A percentile compares a stretch with the other conserved stretches of the same genome.
These are phyloP conservation scores for Phytophthora hybrid DNA, from an alignment of 352 stramenopile species.

Conservation along the genomic window DNA sequence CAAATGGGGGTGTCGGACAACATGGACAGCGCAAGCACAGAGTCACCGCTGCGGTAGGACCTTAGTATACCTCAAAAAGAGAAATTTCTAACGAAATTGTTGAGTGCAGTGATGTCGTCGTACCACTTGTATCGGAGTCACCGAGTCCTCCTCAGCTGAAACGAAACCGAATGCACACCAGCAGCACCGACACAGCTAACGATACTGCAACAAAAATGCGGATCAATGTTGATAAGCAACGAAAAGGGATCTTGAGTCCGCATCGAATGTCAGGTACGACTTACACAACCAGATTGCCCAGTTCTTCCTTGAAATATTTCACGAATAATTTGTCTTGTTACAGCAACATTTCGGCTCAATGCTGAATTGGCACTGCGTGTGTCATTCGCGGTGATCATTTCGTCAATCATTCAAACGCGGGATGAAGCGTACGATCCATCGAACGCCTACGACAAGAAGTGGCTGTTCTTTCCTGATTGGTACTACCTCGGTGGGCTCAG, in stretches of 20 bases:
- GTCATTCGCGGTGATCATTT: conserved; percentile 63
- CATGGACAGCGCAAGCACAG: neutral
- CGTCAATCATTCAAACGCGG: conserved; percentile 66
- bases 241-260: conserved; percentile 32
- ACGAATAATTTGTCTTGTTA: neutral
- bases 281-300: neutral
- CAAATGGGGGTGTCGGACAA: neutral
- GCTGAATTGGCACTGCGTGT: conserved; percentile 60
- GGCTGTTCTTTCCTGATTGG: conserved; percentile 69
- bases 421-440: conserved; percentile 43
- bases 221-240: conserved; percentile 29
- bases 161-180: conserved; percentile 15
- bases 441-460: conserved; percentile 49
- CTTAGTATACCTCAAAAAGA: neutral
- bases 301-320: neutral
- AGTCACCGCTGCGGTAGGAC: neutral
- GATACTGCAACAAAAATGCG: conserved; percentile 32
- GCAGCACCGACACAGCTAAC: conserved; percentile 12
- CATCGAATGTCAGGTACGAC: conserved; percentile 32
- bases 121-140: conserved; percentile 7
- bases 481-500: conserved; percentile 29
- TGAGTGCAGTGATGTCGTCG: conserved; percentile 3
- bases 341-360: conserved; percentile 47
- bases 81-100: neutral
- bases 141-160: conserved; percentile 3